phyloP scores from a whole-genome alignment of 208 protist species.

The Leishmania amazonensis region DNA sequence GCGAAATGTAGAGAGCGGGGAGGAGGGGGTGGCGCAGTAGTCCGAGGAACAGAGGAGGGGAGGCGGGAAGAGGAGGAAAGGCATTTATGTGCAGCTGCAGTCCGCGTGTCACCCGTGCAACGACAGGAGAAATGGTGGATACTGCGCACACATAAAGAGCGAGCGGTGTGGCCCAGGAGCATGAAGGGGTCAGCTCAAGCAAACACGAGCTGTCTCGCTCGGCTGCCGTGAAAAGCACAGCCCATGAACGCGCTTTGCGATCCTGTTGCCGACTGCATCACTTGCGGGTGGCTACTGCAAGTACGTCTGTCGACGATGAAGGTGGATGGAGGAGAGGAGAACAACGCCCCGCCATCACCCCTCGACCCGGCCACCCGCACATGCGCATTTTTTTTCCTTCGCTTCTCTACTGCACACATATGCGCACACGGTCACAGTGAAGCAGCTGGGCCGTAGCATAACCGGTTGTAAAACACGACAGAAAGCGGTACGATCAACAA shows the following conservation, averaged over 20 bases:
- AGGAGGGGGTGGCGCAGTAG: slow-evolving; percentile 2
- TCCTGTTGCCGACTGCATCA: background rate
- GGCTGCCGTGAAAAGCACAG: background rate
- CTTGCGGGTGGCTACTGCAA: background rate
- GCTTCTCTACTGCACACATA: background rate
- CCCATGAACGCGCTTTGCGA: background rate
- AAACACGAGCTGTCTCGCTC: background rate
- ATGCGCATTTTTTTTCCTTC: background rate
- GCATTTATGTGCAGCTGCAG: background rate
- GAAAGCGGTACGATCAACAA: background rate
- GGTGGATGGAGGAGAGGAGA: background rate
- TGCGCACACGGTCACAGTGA: background rate
- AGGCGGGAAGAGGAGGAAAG: background rate
- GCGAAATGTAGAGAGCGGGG: background rate
- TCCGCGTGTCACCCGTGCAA: background rate
- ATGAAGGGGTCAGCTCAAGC: background rate
- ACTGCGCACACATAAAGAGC: too few relatives aligned
- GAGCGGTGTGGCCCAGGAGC: background rate
- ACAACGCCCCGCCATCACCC: background rate
- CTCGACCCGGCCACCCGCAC: background rate
- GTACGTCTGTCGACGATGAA: background rate
- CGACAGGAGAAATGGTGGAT: background rate
- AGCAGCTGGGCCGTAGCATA: background rate
- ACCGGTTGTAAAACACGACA: background rate
- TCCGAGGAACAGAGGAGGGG: background rate